Base-by-base conservation (phyloP, 192 early-diverging fungal species). In the Backusella liffmaniae region DNA sequence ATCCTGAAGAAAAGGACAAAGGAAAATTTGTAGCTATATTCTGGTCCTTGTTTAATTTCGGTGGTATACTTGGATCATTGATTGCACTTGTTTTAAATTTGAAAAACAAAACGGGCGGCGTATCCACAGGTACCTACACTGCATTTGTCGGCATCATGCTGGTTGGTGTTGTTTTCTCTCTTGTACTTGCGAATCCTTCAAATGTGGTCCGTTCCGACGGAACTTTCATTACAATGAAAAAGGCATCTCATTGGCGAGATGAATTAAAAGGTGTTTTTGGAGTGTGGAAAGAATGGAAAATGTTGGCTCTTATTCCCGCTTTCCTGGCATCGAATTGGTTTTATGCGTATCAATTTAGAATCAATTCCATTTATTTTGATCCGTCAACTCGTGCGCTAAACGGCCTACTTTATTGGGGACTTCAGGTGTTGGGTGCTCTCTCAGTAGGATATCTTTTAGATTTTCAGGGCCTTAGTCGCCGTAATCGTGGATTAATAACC, bases 41-140 rank as follows among this genome's bases (percentile, higher is more conserved):
- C 84, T 96, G 95, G 95, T 83, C 89, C 41, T 93, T 95, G 62
- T 96, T 94, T 86, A 94, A 94, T 73, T 82, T 89, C 75, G 95
- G 95, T 41, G 95, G 90, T 32, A 89, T 95, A 69, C 74, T 96
- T 32, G 95, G 95, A 67, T 91, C 91, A 51, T 84, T 94, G 29
- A 87, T 96, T 73, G 88, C 90, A n/a, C 87, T 94, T 65, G 90
- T 82, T 26, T 84, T 94, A 69, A 92, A 94, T 83, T 92, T 84
- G 84, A 74, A 91, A 26, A 80, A 93, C 68, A 66, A 65, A 10
- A 75, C 78, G 0, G 83, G 79, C 23, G 82, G 85, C 32, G 83
- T 94, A 12, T 87, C 86, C n/a, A 89, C 93, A 79, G 88, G 91
- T 6, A 88, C 90, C 16, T 94, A 95, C 77, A 87, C 86, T 35